Conservation (phyloP, 495 filamentous ascomycete genomes). For the Aspergillus hancockii region DNA sequence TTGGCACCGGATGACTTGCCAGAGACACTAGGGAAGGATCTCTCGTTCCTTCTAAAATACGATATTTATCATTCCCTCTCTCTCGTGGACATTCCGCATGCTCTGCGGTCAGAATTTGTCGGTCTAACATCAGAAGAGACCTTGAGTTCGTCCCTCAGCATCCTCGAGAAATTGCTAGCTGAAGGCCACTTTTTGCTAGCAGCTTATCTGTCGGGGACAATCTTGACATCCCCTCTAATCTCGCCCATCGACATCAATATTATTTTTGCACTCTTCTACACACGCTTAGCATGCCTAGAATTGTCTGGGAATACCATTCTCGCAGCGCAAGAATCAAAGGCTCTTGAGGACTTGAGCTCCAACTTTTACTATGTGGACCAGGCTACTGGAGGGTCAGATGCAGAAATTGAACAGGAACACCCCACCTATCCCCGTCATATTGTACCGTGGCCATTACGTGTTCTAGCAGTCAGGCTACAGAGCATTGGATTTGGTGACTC, state of each 20-base stretch:
- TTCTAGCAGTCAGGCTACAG: conserved; percentile 79
- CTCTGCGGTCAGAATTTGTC: conserved; percentile 56
- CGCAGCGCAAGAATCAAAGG: conserved; percentile 83
- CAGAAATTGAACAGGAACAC: conserved; percentile 39
- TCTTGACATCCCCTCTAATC: conserved; percentile 47
- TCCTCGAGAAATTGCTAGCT: conserved; percentile 68
- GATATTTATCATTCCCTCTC: conserved; percentile 80
- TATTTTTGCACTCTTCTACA: conserved; percentile 80
- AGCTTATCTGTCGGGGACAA: conserved; percentile 41
- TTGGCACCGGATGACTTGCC: conserved; percentile 37
- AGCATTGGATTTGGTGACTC: conserved; percentile 81
- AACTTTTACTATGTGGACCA: conserved; percentile 63
- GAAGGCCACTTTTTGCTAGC: conserved; percentile 69
- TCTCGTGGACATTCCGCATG: conserved; percentile 60
- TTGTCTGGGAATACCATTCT: conserved; percentile 68
- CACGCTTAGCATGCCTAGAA: conserved; percentile 78
- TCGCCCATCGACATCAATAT: conserved; percentile 55
- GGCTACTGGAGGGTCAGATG: conserved; percentile 19
- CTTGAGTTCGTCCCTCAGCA: conserved; percentile 33
- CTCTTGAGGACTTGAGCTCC: conserved; percentile 76
- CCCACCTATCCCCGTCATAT: conserved; percentile 49
- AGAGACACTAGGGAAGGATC: conserved; percentile 60
- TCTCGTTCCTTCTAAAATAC: conserved; percentile 75
- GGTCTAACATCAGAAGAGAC: conserved; percentile 40
- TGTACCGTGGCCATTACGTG: conserved; percentile 84